Conservation (phyloP, 2,329 filamentous ascomycete genomes). For the Cladosporium velox region DNA sequence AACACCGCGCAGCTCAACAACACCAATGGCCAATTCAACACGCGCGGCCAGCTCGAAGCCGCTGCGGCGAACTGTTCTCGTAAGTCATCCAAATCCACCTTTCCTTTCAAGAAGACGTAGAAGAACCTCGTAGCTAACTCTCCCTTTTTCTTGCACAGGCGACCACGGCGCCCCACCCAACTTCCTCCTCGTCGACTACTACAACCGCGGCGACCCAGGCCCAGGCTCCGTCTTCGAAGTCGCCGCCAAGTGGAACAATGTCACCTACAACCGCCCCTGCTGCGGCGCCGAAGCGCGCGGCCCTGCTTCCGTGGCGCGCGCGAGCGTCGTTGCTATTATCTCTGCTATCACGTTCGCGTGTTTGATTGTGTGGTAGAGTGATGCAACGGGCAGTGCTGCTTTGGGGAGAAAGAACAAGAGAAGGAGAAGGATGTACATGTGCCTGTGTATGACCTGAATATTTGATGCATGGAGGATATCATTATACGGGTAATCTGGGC, state of each 20-base stretch:
- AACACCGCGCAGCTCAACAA: constrained; percentile 68
- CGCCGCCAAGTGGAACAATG: constrained; percentile 69
- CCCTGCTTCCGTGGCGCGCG: constrained; percentile 3
- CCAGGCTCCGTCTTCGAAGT: constrained; percentile 77
- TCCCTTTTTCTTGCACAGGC: not conserved
- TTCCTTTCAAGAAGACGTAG: not conserved
- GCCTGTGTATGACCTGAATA: not conserved
- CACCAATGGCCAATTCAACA: constrained; percentile 66
- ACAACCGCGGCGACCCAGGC: constrained; percentile 65
- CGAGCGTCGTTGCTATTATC: not conserved
- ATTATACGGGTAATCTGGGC: not conserved
- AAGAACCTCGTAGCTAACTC: not conserved
- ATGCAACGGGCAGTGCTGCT: not conserved
- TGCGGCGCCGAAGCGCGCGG: constrained; percentile 48
- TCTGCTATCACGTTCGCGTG: constrained; percentile 5
- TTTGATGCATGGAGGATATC: not conserved
- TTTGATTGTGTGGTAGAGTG: not conserved
- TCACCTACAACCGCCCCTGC: constrained; percentile 64
- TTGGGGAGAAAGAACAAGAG: not conserved
- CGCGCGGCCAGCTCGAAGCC: constrained; percentile 65
- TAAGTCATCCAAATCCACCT: not conserved
- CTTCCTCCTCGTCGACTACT: constrained; percentile 82
- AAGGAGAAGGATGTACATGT: not conserved
- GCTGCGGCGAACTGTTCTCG: constrained; percentile 8
- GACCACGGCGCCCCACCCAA: constrained; percentile 59